Evolutionary conservation across 2,329 filamentous ascomycete species (phyloP), one percentile per base, ranked within the genome.

Genomic region (Pestalotiopsis sp.): DNA sequence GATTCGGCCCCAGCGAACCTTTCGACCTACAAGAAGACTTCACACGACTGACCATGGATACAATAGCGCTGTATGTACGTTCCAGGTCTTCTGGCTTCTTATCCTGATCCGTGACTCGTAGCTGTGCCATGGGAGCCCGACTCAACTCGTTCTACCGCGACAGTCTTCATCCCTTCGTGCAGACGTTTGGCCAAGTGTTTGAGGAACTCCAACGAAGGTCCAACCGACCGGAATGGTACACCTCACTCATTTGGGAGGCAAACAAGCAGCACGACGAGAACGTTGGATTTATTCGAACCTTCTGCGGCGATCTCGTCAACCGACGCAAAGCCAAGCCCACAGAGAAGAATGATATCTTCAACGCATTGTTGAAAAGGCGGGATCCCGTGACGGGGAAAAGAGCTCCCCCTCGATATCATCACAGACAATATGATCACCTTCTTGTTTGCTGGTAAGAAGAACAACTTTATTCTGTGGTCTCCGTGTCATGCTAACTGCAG

Each of bases 121-220:
- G 40, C 4, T 48, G 40, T n/a, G 40, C 40, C 40, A 48, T 48
- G 40, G 40, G 40, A 14, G 20, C 35, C 67, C 84, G 88, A 2
- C 90, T 91, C 81, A 4, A 89, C 73, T 84, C 82, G 0, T 88
- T 88, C 74, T 89, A 89, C 70, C 83, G 87, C 13, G 80, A 86
- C 2, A 79, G 85, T 2, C 80, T 86, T 75, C 86, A 89, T 72
- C 86, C 86, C 0, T 89, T 89, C 71, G 80, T 88, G 6, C 74
- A 81, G 57, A 80, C 84, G 30, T 86, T 88, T 89, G 86, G 76
- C 78, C 2, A 80, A 80, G 4, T 79, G 85, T 44, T 77, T 89
- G 5, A 71, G 75, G 26, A 82, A 85, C 64, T 81, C 79, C 30
- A 83, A 80, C 13, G 75, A 75, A 3, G 78, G 70, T 11, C 52